Conservation (phyloP, 1,139 yeast species). For the Magnusiomyces paraingens region DNA sequence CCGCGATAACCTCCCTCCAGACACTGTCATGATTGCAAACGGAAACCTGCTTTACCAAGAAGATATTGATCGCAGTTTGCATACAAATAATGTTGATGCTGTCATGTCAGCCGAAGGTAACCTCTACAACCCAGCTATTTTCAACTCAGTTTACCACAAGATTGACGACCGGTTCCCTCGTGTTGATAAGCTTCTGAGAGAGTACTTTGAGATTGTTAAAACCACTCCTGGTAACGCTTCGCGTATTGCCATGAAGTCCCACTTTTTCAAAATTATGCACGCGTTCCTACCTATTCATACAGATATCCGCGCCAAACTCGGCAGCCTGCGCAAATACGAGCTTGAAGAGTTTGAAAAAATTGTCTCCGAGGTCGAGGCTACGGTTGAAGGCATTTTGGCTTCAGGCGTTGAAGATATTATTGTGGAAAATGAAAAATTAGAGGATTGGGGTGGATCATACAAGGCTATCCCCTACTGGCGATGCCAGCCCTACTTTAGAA, state of each 20-base stretch:
- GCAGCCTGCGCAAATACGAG: conserved; percentile 43
- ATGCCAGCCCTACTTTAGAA: conserved; percentile 90
- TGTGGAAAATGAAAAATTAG: conserved; percentile 43
- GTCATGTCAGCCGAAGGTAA: conserved; percentile 98
- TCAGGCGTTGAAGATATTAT: conserved; percentile 47
- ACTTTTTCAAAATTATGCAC: conserved; percentile 78
- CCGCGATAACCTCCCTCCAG: conserved; percentile 71
- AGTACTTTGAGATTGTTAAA: conserved; percentile 81
- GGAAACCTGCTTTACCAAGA: conserved; percentile 86
- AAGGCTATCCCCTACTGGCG: conserved; percentile 92
- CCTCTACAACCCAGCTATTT: conserved; percentile 87
- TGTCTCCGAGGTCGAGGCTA: conserved; percentile 58
- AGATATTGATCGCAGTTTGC: conserved; percentile 64
- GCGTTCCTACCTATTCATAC: conserved; percentile 69
- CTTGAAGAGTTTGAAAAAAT: conserved; percentile 59
- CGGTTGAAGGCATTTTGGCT: conserved; percentile 51
- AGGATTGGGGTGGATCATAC: conserved; percentile 77
- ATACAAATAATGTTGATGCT: conserved; percentile 67
- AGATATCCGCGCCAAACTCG: conserved; percentile 70
- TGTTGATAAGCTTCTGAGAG: conserved; percentile 74
- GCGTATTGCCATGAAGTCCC: conserved; percentile 80
- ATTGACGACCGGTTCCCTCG: conserved; percentile 72
- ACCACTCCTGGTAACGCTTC: conserved; percentile 66
- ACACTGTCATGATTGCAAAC: conserved; percentile 86
- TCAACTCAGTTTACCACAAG: conserved; percentile 38